Evolutionary conservation across 768 basidiomycete genomes (phyloP), one percentile per base, ranked within the genome.

Genomic region (Termitomyces sp.): DNA sequence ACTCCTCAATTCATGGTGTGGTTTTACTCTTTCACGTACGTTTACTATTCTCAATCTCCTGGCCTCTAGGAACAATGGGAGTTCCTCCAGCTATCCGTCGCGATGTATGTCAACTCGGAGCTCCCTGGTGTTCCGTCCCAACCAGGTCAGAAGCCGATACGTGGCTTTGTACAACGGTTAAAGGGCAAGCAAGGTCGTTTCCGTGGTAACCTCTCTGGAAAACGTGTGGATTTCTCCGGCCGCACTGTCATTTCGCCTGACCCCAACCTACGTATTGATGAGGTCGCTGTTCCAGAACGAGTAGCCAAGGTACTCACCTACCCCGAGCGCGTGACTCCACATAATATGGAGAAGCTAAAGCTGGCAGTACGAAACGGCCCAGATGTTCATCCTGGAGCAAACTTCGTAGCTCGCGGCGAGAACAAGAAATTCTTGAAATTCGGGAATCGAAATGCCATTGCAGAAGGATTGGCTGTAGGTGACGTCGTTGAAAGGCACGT

Each of bases 121-220:
- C 79, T 94, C 13, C 97, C 97, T 15, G 97, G 97, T 45, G 87
- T 98, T 12, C 90, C 90, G 1, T 86, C 89, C 3, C 87, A 91
- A 70, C 82, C 85, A 68, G 91, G 91, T 45, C 88, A 91, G 70
- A 97, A 97, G 67, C 96, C 97, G 9, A 96, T 97, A 65, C 87
- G 97, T 56, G 97, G 97, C 16, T 96, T 98, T 69, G 96, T 96
- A 47, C 97, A 99, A 67, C 91, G 97, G 3, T 77, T 99, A 52
- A 99, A 99, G 76, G 97, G 97, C 39, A 99, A 99, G 70, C 96
- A 98, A 71, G 97, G 97, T 66, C 95, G 97, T 49, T 98, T 99
- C 75, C 84, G 97, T 70, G 97, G 97, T 22, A 99, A 99, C 69
- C 80, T 99, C 8, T 98, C 95, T 0, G 97, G 97, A 62, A 99